phyloP scores from a whole-genome alignment of 768 basidiomycete species.

The Cystoderma amianthinum region DNA sequence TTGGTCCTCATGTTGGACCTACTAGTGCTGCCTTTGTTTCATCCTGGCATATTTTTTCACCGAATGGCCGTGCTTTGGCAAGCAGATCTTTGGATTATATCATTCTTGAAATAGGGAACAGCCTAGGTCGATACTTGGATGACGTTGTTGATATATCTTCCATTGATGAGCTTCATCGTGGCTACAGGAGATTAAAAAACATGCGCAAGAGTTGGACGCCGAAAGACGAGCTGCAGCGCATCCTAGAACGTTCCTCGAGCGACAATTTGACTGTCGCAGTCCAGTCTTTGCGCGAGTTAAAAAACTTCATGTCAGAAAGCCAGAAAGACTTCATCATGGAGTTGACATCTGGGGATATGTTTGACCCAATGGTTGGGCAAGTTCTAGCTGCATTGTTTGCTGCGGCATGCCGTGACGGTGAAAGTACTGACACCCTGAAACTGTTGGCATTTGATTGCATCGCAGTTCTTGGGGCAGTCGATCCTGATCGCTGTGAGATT shows the following conservation, averaged over 20 bases:
- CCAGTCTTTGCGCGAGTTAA: slow-evolving; percentile 73
- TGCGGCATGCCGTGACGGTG: slow-evolving; percentile 73
- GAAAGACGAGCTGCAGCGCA: slow-evolving; percentile 47
- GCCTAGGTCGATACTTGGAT: slow-evolving; percentile 50
- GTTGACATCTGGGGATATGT: slow-evolving; percentile 79
- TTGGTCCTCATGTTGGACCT: slow-evolving; percentile 79
- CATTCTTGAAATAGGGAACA: slow-evolving; percentile 52
- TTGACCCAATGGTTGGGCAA: slow-evolving; percentile 68
- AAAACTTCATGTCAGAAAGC: slow-evolving; percentile 47
- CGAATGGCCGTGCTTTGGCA: slow-evolving; percentile 44
- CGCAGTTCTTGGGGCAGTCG: slow-evolving; percentile 86
- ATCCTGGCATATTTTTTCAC: slow-evolving; percentile 63
- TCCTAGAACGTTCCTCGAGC: slow-evolving; percentile 68
- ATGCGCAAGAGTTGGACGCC: slow-evolving; percentile 46
- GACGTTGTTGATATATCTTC: slow-evolving; percentile 76
- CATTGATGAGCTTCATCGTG: slow-evolving; percentile 55
- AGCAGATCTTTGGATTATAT: slow-evolving; percentile 60
- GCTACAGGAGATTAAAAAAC: slow-evolving; percentile 31
- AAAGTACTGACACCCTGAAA: slow-evolving; percentile 60
- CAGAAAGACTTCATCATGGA: slow-evolving; percentile 47
- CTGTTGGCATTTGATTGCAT: slow-evolving; percentile 83
- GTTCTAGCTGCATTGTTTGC: slow-evolving; percentile 61
- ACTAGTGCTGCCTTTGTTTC: slow-evolving; percentile 82
- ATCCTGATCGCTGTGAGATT: slow-evolving; percentile 88
- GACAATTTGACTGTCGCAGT: slow-evolving; percentile 77